Base-by-base conservation (phyloP, 179 eudicot genomes). In the Gypsophila paniculata region DNA sequence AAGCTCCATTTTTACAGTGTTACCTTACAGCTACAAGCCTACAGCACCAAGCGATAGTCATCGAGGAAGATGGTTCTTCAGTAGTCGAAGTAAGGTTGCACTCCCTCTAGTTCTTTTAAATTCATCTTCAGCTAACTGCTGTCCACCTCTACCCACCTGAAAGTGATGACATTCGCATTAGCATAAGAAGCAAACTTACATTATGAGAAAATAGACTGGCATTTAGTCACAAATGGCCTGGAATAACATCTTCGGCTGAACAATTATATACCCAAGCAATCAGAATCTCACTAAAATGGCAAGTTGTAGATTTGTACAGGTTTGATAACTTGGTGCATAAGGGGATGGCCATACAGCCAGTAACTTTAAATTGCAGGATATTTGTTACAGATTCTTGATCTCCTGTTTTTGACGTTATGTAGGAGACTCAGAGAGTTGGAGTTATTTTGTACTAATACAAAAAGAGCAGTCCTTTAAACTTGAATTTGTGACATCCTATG, bases 141-240 rank as follows among this genome's bases (percentile, higher is more conserved):
- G 83, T 69, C 82, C 86, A 22, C 81, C 84, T 74, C 75, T 81
- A 55, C 72, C 77, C 67, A 86, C 88, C 91, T 89, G 85, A 68
- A 80, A 75, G 52, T 13, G 51, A 29, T 12, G 18, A 69, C 61
- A 63, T 25, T 68, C 0, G 22, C 19, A 17, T 32, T 48, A 57
- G 3, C 23, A 48, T 36, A 64, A n/a, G 22, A 21, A 53, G 64
- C 6, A 55, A 18, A 29, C 17, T 21, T 19, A 46, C 38, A 53
- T 2, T 25, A 18, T 34, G 52, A 23, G 38, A 25, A 22, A 58
- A 17, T 5, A 49, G 65, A 12, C 72, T 1, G 17, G 15, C 54
- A 68, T 36, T 62, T 23, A 53, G 34, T 65, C 39, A 65, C 29
- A 1, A 39, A n/a, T 39, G 46, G 6, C 6, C 34, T 6, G 48